A percentile compares a stretch with the other conserved stretches of the same genome.
Conservation (phyloP, 2,329 filamentous ascomycete species). For the Fusarium albidum region DNA sequence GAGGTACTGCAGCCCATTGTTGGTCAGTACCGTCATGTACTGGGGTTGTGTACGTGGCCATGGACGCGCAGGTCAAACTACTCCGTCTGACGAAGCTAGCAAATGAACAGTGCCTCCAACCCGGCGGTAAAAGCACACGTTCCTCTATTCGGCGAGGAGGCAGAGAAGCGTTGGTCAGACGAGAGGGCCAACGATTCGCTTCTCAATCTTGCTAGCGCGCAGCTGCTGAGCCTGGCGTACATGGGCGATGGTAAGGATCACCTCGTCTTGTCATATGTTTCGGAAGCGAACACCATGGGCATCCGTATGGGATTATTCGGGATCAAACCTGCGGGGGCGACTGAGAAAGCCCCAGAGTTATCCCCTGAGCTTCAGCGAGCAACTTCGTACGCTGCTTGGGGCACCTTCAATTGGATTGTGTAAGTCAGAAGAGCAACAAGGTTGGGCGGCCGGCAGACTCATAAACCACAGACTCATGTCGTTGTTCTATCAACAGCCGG, state of each 20-base stretch:
- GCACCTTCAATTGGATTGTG: constrained; percentile 50
- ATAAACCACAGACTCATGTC: constrained; percentile 19
- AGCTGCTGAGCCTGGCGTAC: constrained; percentile 46
- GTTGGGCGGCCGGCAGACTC: background rate
- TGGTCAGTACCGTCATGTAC: constrained; percentile 18
- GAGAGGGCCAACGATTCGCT: constrained; percentile 21
- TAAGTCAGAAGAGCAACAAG: constrained; percentile 35
- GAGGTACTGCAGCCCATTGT: constrained; percentile 8
- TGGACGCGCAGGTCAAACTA: background rate
- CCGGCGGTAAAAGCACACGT: background rate
- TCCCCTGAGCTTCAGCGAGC: constrained; percentile 15
- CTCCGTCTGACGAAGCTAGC: constrained; percentile 11
- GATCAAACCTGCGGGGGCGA: background rate
- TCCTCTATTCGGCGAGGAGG: constrained; percentile 15
- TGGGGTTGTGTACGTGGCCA: constrained; percentile 26
- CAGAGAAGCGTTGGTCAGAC: constrained; percentile 15
- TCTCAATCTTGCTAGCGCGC: constrained; percentile 42
- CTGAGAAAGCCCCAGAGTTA: constrained; percentile 18
- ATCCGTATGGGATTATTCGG: constrained; percentile 43
- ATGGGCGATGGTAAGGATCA: constrained; percentile 48
- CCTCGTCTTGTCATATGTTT: constrained; percentile 42
- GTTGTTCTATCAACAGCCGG: constrained; percentile 37
- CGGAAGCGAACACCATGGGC: constrained; percentile 42
- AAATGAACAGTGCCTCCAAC: constrained; percentile 20
- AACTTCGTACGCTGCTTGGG: constrained; percentile 41